Evolutionary conservation across 371 early-diverging fungal genomes (phyloP).

Genomic region (Actinomortierella wolfii): DNA sequence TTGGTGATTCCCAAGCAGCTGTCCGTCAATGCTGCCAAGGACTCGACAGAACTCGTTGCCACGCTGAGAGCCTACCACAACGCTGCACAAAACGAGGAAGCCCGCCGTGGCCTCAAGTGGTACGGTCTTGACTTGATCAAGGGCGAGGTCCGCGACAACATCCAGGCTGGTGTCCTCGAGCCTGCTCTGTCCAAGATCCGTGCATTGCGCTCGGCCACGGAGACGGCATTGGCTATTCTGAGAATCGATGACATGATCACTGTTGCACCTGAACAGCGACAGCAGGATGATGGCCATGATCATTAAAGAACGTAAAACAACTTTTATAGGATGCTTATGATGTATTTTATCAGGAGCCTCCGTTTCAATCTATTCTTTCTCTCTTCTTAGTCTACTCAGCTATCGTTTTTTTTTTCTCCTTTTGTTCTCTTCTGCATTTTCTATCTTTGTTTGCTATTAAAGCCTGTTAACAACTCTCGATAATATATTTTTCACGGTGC

Average conservation of each 20-base stretch:
- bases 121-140: conserved; percentile 95
- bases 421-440: too few species aligned
- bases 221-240: conserved; percentile 99
- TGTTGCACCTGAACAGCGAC: conserved; percentile 55
- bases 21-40: conserved; percentile 98
- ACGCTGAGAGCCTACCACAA: conserved; percentile 96
- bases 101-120: conserved; percentile 82
- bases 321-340: too few species aligned
- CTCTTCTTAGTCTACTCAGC: too few species aligned
- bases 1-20: conserved; percentile 98
- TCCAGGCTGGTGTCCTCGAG: conserved; percentile 97
- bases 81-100: conserved; percentile 72
- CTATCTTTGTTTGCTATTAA: too few species aligned
- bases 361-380: too few species aligned
- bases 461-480: too few species aligned
- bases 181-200: conserved; percentile 99
- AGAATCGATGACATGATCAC: conserved; percentile 99
- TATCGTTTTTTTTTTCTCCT: too few species aligned
- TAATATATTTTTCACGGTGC: too few species aligned
- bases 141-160: conserved; percentile 95
- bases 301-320: conserved; percentile 40
- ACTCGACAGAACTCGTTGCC: conserved; percentile 96
- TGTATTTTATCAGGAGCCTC: too few species aligned
- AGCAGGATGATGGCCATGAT: conserved; percentile 60
- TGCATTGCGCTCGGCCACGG: conserved; percentile 98